Percentiles rank a stretch among this genome's conserved stretches.
phyloP scores from a whole-genome alignment of 805 yeast genomes.

The Candida insectalens region DNA sequence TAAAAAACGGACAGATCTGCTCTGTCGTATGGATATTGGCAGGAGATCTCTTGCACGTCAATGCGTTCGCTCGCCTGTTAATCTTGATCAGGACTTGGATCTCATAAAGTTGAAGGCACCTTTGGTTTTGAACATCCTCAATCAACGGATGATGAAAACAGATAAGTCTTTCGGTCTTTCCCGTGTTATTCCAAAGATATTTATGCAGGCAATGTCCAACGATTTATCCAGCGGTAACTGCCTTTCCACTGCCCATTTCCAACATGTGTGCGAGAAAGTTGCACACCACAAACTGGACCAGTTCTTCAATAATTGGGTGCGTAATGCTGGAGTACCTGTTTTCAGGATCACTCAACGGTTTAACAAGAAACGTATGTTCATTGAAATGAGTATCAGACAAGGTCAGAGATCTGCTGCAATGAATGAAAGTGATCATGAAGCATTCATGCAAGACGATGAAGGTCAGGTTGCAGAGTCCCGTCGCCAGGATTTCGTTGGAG shows the following conservation, averaged over 20 bases:
- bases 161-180: slow-evolving; percentile 89
- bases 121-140: slow-evolving; percentile 71
- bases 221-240: slow-evolving; percentile 71
- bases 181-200: slow-evolving; percentile 83
- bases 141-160: slow-evolving; percentile 90
- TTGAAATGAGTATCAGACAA: slow-evolving; percentile 91
- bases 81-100: slow-evolving; percentile 43
- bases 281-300: slow-evolving; percentile 73
- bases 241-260: slow-evolving; percentile 76
- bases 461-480: slow-evolving; percentile 7
- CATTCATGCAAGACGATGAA: slow-evolving; percentile 6
- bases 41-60: slow-evolving; percentile 77
- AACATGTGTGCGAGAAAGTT: slow-evolving; percentile 90
- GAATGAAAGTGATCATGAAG: slow-evolving; percentile 5
- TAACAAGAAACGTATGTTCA: slow-evolving; percentile 86
- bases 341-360: slow-evolving; percentile 85
- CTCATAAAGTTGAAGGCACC: slow-evolving; percentile 80
- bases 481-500: slow-evolving; percentile 33
- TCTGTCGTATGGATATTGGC: slow-evolving; percentile 69
- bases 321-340: slow-evolving; percentile 79
- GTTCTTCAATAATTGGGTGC: slow-evolving; percentile 92
- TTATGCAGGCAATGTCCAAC: slow-evolving; percentile 92
- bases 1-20: slow-evolving; percentile 50
- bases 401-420: slow-evolving; percentile 46
- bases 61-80: slow-evolving; percentile 53